Base-by-base conservation (phyloP, 331 rosid genomes). In the Malus hybrid region DNA sequence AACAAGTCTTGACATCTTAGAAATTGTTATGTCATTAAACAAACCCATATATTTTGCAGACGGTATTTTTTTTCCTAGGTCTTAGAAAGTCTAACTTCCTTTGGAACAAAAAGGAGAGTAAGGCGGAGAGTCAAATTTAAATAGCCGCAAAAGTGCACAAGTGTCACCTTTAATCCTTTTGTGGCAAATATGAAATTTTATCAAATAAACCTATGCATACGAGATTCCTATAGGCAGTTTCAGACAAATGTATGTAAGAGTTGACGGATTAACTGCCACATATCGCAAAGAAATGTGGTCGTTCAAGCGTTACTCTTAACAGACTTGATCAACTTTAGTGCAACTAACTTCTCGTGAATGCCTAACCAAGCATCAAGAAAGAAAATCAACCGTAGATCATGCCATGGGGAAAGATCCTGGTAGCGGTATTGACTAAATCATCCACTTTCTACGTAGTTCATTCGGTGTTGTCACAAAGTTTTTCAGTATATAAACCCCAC, bases 201-300 rank as follows among this genome's bases (percentile, higher is more conserved):
- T 42, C 48, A 10, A 42, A 42, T 42, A 42, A 42, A 42, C 48
- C 44, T 42, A 42, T 10, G 48, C 48, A 42, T 42, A 42, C 14
- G 1, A 42, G 14, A 42, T 42, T 10, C 14, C 14, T 42, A 42
- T 3, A 10, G 48, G 33, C 8, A 61, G 4, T 24, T 12, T 61
- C 66, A 62, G 66, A 28, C 66, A 62, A 12, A 58, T 28, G 4
- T 5, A 13, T 13, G 24, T n/a, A 57, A 19, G 34, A 62, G 90
- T 2, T 82, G 85, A 13, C 88, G 90, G 11, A 90, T 89, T 63
- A 42, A 11, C 30, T 20, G 18, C 55, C 52, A 62, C 66, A 62
- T 28, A 62, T 24, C 0, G 5, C 8, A 10, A 62, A 3, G n/a
- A 62, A 62, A 57, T 72, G 15, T 20, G 20, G 34, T 72, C 75